Evolutionary conservation across 2,329 filamentous ascomycete species (phyloP).

Genomic region (Cadophora luteo-olivacea): DNA sequence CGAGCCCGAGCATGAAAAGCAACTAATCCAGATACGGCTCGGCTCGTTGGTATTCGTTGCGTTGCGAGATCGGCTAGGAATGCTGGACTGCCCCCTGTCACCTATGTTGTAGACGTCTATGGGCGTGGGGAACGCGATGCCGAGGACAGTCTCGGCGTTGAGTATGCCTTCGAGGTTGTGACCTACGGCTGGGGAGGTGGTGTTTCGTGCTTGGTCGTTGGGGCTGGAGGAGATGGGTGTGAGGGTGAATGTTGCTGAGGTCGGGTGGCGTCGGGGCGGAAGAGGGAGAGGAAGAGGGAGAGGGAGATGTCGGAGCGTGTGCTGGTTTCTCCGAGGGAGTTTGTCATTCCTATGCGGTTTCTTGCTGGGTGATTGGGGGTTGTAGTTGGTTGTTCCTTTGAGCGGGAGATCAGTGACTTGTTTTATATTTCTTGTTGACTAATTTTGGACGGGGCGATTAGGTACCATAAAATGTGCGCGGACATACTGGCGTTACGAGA

Average conservation of each 20-base stretch:
- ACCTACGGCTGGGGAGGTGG: conserved; percentile 25
- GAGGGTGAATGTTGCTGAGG: conserved; percentile 29
- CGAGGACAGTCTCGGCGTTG: conserved; percentile 61
- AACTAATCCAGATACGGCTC: conserved; percentile 65
- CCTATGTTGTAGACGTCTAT: conserved; percentile 62
- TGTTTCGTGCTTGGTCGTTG: conserved; percentile 31
- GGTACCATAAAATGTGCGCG: conserved; percentile 36
- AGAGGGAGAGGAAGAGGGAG: conserved; percentile 36
- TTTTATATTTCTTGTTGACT: no score
- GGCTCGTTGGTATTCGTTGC: conserved; percentile 54
- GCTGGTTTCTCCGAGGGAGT: conserved; percentile 38
- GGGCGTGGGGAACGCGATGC: conserved; percentile 59
- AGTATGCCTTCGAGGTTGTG: conserved; percentile 58
- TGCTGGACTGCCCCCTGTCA: conserved; percentile 61
- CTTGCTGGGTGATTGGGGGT: conserved; percentile 26
- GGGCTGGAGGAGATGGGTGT: conserved; percentile 29
- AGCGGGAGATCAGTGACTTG: not conserved
- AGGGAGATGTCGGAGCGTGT: conserved; percentile 37
- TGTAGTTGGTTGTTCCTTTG: conserved; percentile 34
- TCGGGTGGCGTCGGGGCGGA: conserved; percentile 30
- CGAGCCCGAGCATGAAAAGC: conserved; percentile 55
- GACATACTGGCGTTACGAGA: conserved; percentile 37
- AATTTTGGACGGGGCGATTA: no score
- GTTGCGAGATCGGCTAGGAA: conserved; percentile 53
- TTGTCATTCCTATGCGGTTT: conserved; percentile 38